phyloP scores from a whole-genome alignment of 371 early-diverging fungal genomes.

The Encephalitozoon romaleae region DNA sequence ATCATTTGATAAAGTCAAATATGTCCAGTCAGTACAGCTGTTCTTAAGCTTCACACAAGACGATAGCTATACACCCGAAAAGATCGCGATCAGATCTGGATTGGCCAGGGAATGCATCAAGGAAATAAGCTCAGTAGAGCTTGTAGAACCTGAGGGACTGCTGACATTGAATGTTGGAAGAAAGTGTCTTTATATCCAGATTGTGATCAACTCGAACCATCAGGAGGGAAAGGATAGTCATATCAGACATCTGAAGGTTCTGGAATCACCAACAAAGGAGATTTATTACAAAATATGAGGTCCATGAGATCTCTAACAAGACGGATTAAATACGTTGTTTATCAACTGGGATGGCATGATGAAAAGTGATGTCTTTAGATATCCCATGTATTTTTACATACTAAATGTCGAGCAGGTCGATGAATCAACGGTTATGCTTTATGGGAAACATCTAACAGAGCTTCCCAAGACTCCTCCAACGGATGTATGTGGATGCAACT shows the following conservation, averaged over 20 bases:
- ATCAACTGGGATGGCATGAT: too few relatives aligned
- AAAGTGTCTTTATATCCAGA: slow-evolving; percentile 65
- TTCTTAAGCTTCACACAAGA: slow-evolving; percentile 71
- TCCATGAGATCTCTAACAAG: not conserved
- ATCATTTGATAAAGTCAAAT: slow-evolving; percentile 41
- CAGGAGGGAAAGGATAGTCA: slow-evolving; percentile 81
- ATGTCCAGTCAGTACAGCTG: slow-evolving; percentile 65
- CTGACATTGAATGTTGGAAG: slow-evolving; percentile 63
- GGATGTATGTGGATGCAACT: not conserved
- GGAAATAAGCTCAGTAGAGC: slow-evolving; percentile 61
- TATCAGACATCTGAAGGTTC: slow-evolving; percentile 68
- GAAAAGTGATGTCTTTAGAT: not conserved
- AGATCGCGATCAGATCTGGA: slow-evolving; percentile 68
- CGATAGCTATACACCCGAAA: slow-evolving; percentile 78
- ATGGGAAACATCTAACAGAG: slow-evolving; percentile 19
- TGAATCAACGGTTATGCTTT: slow-evolving; percentile 25
- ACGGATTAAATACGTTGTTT: not conserved
- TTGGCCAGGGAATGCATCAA: slow-evolving; percentile 65
- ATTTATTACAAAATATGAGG: slow-evolving; percentile 11
- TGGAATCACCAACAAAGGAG: slow-evolving; percentile 29
- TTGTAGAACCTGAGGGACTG: slow-evolving; percentile 69
- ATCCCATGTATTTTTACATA: slow-evolving; percentile 54
- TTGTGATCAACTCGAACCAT: slow-evolving; percentile 72
- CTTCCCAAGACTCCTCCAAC: not conserved
- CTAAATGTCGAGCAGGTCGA: slow-evolving; percentile 26